Base-by-base conservation (phyloP, 257 asterid genomes). In the Nyctanthes arbortristis region DNA sequence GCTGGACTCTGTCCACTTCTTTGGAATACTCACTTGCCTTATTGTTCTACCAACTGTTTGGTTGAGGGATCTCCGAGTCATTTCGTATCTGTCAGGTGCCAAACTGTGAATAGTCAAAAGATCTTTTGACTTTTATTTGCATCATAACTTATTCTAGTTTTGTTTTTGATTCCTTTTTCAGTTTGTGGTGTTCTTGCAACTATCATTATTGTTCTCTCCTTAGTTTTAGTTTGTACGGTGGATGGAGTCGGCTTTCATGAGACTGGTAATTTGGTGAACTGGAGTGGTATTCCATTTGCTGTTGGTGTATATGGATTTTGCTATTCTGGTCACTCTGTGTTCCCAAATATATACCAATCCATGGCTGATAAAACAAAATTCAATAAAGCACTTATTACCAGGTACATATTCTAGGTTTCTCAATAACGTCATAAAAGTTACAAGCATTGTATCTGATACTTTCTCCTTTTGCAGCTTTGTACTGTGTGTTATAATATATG, bases 291-390 rank as follows among this genome's bases (percentile, higher is more conserved):
- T 79, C 95, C 96, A 10, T 84, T 91, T 71, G 93, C 91, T 30
- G 83, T 91, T 31, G 97, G 97, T 36, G 84, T 91, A 55, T 87
- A 84, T 33, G 97, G 97, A 0, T 91, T 77, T 77, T 91, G 96
- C 80, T 91, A 79, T 67, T 84, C 95, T 4, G 96, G 96, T 60
- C 97, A 91, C 68, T 80, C 96, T 2, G 96, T 91, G 20, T 91
- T 89, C 75, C 96, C 96, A 24, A 91, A 91, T 75, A 91, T 91
- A 65, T 91, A 91, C 82, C 97, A 91, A 69, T 89, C 97, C 49
- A 91, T 91, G 96, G 93, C 91, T 67, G 96, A 91, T 67, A 91
- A 87, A 79, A 85, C 87, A 33, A 84, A 91, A 81, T 89, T 89
- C 75, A 80, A 87, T 14, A 80, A 70, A 72, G 96, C 96, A 65